phyloP scores from a whole-genome alignment of 345 rosid species.

The Arabis hirsuta region DNA sequence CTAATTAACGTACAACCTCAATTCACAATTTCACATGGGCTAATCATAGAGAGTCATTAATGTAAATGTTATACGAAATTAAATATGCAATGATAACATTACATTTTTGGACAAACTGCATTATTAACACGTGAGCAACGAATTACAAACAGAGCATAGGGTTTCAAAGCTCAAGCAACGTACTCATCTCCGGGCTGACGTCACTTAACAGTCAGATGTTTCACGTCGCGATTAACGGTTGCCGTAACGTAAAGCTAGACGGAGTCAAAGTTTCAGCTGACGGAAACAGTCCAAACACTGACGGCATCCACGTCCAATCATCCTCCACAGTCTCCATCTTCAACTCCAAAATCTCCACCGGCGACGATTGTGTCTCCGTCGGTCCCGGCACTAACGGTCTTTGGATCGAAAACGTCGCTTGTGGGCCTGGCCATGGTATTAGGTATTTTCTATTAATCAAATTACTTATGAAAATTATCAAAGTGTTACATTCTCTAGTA shows the following conservation, averaged over 20 bases:
- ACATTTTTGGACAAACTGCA: not conserved
- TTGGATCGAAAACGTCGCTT: slow-evolving; percentile 55
- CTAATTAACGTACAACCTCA: not conserved
- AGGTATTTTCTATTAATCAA: slow-evolving; percentile 41
- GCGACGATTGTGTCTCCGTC: slow-evolving; percentile 72
- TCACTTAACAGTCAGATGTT: slow-evolving; percentile 68
- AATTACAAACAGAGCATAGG: slow-evolving; percentile 51
- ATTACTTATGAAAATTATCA: not conserved
- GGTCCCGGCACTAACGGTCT: slow-evolving; percentile 67
- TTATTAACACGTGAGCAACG: slow-evolving; percentile 21
- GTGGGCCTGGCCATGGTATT: slow-evolving; percentile 88
- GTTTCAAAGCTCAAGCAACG: slow-evolving; percentile 58
- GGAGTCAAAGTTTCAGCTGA: slow-evolving; percentile 55
- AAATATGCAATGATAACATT: not conserved
- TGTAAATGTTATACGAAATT: not conserved
- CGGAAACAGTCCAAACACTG: slow-evolving; percentile 76
- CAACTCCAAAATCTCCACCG: slow-evolving; percentile 52
- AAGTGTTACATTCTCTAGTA: not conserved
- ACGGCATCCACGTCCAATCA: slow-evolving; percentile 66
- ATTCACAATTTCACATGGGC: slow-evolving; percentile 10
- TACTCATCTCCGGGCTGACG: slow-evolving; percentile 53
- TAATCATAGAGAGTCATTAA: slow-evolving; percentile 22
- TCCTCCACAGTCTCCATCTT: slow-evolving; percentile 56
- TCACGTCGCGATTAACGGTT: slow-evolving; percentile 62
- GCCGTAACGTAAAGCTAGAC: slow-evolving; percentile 56